Base-by-base conservation (phyloP, 1,284 basidiomycete genomes). In the Meripilus lineatus region DNA sequence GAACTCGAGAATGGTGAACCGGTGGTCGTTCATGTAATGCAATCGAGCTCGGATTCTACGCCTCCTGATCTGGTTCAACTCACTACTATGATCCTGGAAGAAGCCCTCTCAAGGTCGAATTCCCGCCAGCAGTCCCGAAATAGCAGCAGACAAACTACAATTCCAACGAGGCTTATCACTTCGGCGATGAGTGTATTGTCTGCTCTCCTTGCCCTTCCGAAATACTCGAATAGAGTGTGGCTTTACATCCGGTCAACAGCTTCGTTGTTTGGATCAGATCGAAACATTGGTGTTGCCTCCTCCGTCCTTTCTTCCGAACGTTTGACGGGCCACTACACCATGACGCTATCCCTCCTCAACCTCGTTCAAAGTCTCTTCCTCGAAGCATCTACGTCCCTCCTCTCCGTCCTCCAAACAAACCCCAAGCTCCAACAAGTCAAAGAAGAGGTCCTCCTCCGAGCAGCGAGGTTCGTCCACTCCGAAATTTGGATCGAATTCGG, bases 401-500 rank as follows among this genome's bases (percentile, higher is more conserved):
- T 76, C 13, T 61, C 66, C 7, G 66, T 82, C 23, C 67, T 79
- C 0, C 70, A 76, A 0, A 74, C 79, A 26, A 79, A 77, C 44
- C 64, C 74, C 4, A 74, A 75, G 23, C 64, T 89, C 15, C 76
- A 77, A 43, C 76, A 82, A 48, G 65, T 89, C 38, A 93, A 93
- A 62, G 84, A 87, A 50, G 84, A 88, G 47, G 90, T 94, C 4
- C 71, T 94, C 10, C 65, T 85, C 39, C 81, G 90, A 24, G 86
- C 86, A 0, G 70, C 80, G 7, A 72, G 72, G 14, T 93, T 93
- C 56, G 73, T 93, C 7, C 85, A 89, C 54, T 80, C 83, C 18
- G 85, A 89, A 59, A 80, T 94, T 23, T 94, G 92, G 91, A 74
- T 86, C 1, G 86, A 89, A 53, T 84, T 91, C 58, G 64, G 81